A percentile compares a stretch with the other conserved stretches of the same genome.
Evolutionary conservation across 768 basidiomycete species (phyloP).

Genomic region (Trametes meyenii): DNA sequence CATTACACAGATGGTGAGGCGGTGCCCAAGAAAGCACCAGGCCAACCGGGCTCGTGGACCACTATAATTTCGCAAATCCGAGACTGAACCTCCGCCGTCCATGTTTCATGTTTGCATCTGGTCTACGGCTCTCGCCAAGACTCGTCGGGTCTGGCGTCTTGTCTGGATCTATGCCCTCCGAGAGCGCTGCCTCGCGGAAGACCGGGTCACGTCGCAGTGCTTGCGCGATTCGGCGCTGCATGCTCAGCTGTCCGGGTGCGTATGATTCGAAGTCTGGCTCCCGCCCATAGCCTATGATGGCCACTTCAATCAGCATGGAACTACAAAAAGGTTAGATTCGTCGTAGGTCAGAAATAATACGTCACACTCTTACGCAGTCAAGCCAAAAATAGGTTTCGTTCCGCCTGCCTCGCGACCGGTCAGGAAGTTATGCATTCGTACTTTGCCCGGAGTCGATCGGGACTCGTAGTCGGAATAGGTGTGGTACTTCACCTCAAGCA

Average conservation of each 20-base stretch:
- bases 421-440: constrained; percentile 76
- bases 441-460: constrained; percentile 33
- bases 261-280: constrained; percentile 48
- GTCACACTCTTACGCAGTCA: constrained; percentile 71
- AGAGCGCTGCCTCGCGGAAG: constrained; percentile 30
- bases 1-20: neutral
- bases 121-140: neutral
- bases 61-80: constrained; percentile 14
- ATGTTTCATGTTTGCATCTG: constrained; percentile 6
- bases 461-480: constrained; percentile 55
- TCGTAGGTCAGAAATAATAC: no score
- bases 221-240: constrained; percentile 45
- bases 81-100: neutral
- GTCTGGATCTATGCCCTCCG: constrained; percentile 33
- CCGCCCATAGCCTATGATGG: constrained; percentile 50
- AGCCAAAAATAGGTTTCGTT: constrained; percentile 84
- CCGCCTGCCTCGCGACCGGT: constrained; percentile 86
- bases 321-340: constrained; percentile 19
- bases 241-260: constrained; percentile 46
- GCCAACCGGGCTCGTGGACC: neutral
- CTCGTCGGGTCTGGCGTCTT: constrained; percentile 23
- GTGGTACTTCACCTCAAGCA: constrained; percentile 64
- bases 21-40: neutral
- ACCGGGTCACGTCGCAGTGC: constrained; percentile 39
- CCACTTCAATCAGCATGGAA: constrained; percentile 53